Percentiles rank a stretch among this genome's conserved stretches.
phyloP scores from a whole-genome alignment of 148 eudicot genomes.

The Gaultheria prostrata region DNA sequence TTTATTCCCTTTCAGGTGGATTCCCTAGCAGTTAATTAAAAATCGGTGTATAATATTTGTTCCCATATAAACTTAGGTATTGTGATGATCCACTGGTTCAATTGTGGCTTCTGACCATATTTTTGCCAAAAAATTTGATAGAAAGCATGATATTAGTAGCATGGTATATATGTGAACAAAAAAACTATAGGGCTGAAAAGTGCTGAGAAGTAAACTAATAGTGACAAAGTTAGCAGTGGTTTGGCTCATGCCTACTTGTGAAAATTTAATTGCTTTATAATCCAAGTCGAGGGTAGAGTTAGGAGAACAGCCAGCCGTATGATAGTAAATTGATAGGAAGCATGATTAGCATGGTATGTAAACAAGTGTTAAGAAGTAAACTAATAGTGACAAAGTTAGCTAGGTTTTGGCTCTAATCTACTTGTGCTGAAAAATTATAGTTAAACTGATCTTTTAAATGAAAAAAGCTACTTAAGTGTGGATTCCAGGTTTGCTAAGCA shows the following conservation, averaged over 20 bases:
- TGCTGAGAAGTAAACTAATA: background rate
- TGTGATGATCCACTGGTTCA: background rate
- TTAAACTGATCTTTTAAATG: no score
- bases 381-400: background rate
- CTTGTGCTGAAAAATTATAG: no score
- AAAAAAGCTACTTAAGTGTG: background rate
- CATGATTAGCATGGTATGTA: background rate
- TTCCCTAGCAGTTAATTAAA: background rate
- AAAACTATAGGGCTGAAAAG: background rate
- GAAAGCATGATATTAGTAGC: background rate
- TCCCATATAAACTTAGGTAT: background rate
- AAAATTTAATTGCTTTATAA: background rate
- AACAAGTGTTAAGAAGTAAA: background rate
- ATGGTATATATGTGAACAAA: background rate
- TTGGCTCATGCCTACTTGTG: background rate
- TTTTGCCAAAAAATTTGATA: background rate
- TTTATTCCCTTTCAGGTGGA: no score
- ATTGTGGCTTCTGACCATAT: background rate
- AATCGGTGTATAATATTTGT: no score
- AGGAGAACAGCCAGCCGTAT: background rate
- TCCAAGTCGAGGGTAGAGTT: background rate
- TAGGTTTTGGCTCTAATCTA: background rate
- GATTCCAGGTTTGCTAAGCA: conserved; percentile 5
- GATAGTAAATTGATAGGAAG: background rate
- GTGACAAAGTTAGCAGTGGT: background rate